Evolutionary conservation across 2,329 filamentous ascomycete species (phyloP), one percentile per base, ranked within the genome.

Genomic region (Teratosphaeria nubilosa): DNA sequence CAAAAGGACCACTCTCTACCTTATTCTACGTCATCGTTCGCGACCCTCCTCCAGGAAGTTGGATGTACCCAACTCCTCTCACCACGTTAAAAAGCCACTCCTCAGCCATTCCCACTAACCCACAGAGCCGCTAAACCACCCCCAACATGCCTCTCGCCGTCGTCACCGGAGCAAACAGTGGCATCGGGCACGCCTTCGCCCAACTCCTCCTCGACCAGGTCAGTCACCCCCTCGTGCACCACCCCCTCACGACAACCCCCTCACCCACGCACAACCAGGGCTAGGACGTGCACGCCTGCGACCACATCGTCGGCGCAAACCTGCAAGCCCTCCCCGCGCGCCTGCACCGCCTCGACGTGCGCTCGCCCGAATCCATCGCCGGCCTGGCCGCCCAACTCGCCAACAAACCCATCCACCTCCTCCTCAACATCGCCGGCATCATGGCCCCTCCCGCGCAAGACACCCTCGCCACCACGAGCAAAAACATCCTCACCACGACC

Each of bases 401-500:
- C 27, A 65, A 65, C 50, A 67, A 69, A 27, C 66, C 69, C 14
- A 58, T 75, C 24, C 70, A 75, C 58, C 56, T 75, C 27, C 64
- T 76, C 0, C 64, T 75, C 37, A 75, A 75, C 59, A 66, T 75
- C 20, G 73, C 73, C 2, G 71, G 74, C 25, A 63, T 75, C 25
- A 72, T 74, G 64, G 64, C 64, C 14, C 64, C 66, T 0, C 54
- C 61, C 7, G 65, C 68, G 32, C 58, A 69, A 31, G 75, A 77
- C 62, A 65, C 62, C 14, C 60, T 75, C n/a, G 57, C 65, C 24
- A 70, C 66, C 16, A 63, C 74, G 45, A 66, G 63, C 53, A 61
- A 65, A 16, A 58, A 64, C 5, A 63, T 64, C 13, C 64, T 78
- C 11, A 63, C 70, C 32, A 65, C 61, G 13, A 72, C 71, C 22